phyloP scores from a whole-genome alignment of 2,329 filamentous ascomycete genomes.

The Xylaria sp. region DNA sequence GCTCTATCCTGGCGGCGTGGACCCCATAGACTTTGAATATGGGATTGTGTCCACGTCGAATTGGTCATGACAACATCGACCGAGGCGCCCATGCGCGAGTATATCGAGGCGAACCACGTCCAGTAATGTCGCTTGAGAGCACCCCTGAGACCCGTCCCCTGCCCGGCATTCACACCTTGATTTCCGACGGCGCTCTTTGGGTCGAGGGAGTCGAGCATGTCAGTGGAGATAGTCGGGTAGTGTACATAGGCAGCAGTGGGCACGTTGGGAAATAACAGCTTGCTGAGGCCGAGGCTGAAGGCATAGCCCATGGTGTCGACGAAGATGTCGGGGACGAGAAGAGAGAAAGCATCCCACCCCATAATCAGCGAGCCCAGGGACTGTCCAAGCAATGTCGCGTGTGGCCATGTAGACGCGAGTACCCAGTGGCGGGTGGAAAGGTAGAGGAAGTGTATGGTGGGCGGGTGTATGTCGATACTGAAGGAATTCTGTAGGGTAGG shows the following conservation, averaged over 20 bases:
- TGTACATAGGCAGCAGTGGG: slow-evolving; percentile 95
- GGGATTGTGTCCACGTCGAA: slow-evolving; percentile 89
- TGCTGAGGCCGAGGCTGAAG: slow-evolving; percentile 85
- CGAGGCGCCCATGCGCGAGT: slow-evolving; percentile 82
- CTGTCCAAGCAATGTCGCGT: slow-evolving; percentile 93
- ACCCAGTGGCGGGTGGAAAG: slow-evolving; percentile 89
- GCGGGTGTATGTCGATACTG: slow-evolving; percentile 88
- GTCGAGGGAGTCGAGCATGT: slow-evolving; percentile 90
- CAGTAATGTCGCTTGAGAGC: slow-evolving; percentile 83
- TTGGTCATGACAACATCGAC: slow-evolving; percentile 98
- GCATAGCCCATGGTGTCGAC: slow-evolving; percentile 99
- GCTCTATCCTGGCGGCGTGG: slow-evolving; percentile 60
- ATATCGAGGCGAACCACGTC: slow-evolving; percentile 83
- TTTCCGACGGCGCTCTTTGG: slow-evolving; percentile 66
- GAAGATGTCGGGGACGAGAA: slow-evolving; percentile 92
- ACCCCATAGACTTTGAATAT: slow-evolving; percentile 85
- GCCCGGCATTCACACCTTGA: slow-evolving; percentile 84
- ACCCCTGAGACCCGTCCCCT: slow-evolving; percentile 78
- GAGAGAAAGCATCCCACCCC: slow-evolving; percentile 91
- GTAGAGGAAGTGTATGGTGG: slow-evolving; percentile 88
- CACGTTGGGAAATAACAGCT: slow-evolving; percentile 80
- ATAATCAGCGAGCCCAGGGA: slow-evolving; percentile 88
- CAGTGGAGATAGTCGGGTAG: slow-evolving; percentile 97
- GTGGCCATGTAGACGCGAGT: slow-evolving; percentile 86
- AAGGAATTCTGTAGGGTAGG: slow-evolving; percentile 76